Conservation (phyloP, 1,284 basidiomycete species). For the Leccinum pallidistipes region DNA sequence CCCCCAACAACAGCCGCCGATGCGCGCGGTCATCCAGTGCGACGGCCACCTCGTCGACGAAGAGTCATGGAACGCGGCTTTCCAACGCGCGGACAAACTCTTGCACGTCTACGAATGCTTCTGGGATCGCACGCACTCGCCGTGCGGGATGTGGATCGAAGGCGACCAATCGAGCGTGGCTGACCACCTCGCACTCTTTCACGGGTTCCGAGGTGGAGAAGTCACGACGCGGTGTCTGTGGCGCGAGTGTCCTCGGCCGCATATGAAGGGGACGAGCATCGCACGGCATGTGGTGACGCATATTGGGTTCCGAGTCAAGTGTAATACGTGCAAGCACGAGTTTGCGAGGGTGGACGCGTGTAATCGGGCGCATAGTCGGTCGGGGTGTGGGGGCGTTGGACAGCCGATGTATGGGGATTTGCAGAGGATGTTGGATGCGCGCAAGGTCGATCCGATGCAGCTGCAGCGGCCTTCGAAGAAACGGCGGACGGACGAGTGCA, state of each 20-base stretch:
- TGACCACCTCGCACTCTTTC: slow-evolving; percentile 34
- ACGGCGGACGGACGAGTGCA: slow-evolving; percentile 31
- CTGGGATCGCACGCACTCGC: slow-evolving; percentile 26
- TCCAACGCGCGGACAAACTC: slow-evolving; percentile 25
- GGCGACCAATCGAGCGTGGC: slow-evolving; percentile 36
- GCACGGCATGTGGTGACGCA: slow-evolving; percentile 36
- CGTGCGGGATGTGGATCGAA: slow-evolving; percentile 36
- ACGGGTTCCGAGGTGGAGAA: slow-evolving; percentile 31
- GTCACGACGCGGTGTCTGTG: slow-evolving; percentile 34
- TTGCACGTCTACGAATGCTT: slow-evolving; percentile 35
- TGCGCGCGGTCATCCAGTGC: slow-evolving; percentile 27
- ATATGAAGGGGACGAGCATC: slow-evolving; percentile 37
- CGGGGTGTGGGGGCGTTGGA: slow-evolving; percentile 32
- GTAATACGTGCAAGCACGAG: slow-evolving; percentile 32
- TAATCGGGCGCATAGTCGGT: slow-evolving; percentile 36
- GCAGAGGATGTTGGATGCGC: slow-evolving; percentile 28
- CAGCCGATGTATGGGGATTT: slow-evolving; percentile 35
- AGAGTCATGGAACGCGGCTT: slow-evolving; percentile 28
- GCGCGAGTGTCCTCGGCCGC: slow-evolving; percentile 27
- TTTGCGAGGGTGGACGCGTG: slow-evolving; percentile 37
- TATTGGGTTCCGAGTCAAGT: slow-evolving; percentile 33
- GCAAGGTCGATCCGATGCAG: slow-evolving; percentile 24
- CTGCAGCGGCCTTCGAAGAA: slow-evolving; percentile 30
- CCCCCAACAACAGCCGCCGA: slow-evolving; percentile 8
- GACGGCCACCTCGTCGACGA: slow-evolving; percentile 33